phyloP scores from a whole-genome alignment of 2,329 filamentous ascomycete genomes.

The Shiraia bambusicola region DNA sequence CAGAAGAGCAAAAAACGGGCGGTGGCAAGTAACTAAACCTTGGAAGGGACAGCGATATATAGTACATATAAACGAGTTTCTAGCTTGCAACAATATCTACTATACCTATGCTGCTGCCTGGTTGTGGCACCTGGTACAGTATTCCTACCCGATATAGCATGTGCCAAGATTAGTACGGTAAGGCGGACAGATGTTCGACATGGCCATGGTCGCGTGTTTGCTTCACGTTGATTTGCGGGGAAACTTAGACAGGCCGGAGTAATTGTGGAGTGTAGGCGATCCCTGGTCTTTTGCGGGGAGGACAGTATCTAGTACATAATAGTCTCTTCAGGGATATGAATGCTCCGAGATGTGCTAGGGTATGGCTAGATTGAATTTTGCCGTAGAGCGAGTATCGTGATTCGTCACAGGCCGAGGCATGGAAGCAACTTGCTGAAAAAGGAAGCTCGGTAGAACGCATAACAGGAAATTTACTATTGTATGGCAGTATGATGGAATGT shows the following conservation, averaged over 20 bases:
- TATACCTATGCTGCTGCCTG: neutral
- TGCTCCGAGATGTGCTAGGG: constrained; percentile 1
- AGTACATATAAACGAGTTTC: constrained; percentile 3
- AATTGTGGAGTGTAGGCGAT: constrained; percentile 5
- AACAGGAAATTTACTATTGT: neutral
- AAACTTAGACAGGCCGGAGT: constrained; percentile 3
- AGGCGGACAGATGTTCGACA: neutral
- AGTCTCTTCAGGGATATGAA: constrained; percentile 1
- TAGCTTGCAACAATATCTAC: constrained; percentile 1
- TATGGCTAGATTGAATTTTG: neutral
- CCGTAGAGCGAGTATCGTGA: constrained; percentile 2
- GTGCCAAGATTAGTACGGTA: neutral
- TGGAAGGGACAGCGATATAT: neutral
- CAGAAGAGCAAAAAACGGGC: neutral
- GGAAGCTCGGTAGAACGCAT: neutral
- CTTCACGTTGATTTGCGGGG: constrained; percentile 2
- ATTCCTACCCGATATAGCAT: neutral
- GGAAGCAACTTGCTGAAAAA: neutral
- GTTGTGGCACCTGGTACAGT: neutral
- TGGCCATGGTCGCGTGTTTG: neutral
- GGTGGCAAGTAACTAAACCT: neutral
- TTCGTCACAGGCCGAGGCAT: constrained; percentile 4
- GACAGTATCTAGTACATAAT: neutral
- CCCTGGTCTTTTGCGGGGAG: constrained; percentile 1
- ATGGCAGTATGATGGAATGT: too few relatives aligned